Base-by-base conservation (phyloP, 129 eudicot species). In the Helichrysum umbraculigerum region DNA sequence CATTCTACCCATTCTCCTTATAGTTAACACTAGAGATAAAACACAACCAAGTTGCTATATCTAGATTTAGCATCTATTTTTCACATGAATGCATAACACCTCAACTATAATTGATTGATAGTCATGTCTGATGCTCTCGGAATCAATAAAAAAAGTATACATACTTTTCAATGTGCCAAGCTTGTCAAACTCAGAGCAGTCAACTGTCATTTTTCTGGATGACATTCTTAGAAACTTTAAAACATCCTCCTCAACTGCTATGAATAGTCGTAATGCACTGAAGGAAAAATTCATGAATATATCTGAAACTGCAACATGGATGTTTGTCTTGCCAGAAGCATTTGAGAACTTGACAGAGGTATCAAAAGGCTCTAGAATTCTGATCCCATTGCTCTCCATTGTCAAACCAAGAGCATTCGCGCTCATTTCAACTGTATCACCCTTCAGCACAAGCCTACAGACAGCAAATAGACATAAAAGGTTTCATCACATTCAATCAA, bases 321-420 rank as follows among this genome's bases (percentile, higher is more conserved):
- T 83, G 74, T 88, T 87, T 74, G 93, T 91, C 90, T 88, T 91
- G 67, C 97, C 99, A 70, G 95, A 90, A 47, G 87, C 90, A 84
- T 71, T 87, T 35, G 97, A 83, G 77, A 86, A 91, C 81, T 85
- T 87, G 74, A 89, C 84, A 66, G 87, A 86, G 59, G 99, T 86
- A 80, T 95, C 99, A 85, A 95, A 95, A 44, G 99, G 99, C 87
- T 95, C 99, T 84, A 95, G 83, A 54, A 91, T 88, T 83, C 85
- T 86, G 79, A 89, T 85, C 72, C 97, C 99, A 78, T 91, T 95
- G 87, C 99, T 91, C 85, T 95, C 99, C 99, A 95, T 86, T 35
- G 97, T 91, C 14, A 95, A 83, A 30, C 97, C 99, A 80, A 91
- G 93, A 67, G 89, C 89, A 84, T 86, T 82, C 22, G 91, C 97